A percentile compares a stretch with the other conserved stretches of the same genome.
Conservation (phyloP, 73 alveolate genomes). For the Paramecium octaurelia region DNA sequence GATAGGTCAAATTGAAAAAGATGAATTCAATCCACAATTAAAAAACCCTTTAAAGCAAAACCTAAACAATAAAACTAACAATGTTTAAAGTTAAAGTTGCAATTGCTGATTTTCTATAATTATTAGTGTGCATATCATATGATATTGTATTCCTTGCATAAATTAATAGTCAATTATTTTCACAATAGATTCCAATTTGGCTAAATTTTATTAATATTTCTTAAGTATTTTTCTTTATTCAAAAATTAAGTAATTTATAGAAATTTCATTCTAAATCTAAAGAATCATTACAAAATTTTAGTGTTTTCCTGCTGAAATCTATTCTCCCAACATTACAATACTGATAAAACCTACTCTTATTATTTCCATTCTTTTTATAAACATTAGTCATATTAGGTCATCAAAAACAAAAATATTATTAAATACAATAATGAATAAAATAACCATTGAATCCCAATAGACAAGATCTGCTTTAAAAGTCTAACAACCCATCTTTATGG, state of each 20-base stretch:
- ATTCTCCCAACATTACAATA: not conserved
- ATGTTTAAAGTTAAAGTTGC: not conserved
- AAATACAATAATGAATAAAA: not conserved
- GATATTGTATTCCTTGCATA: not conserved
- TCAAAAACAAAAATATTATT: not conserved
- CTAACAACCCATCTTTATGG: not conserved
- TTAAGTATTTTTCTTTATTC: not conserved
- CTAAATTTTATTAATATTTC: not conserved
- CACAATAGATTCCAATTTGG: too few species aligned
- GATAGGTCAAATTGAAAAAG: not conserved
- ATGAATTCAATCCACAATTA: not conserved
- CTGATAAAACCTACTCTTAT: not conserved
- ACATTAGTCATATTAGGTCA: not conserved
- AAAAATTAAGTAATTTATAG: not conserved
- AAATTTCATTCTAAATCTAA: not conserved
- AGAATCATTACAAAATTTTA: not conserved
- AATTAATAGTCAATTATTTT: not conserved
- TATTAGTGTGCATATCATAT: not conserved
- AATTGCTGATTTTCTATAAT: not conserved
- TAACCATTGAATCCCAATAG: not conserved
- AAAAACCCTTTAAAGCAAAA: not conserved
- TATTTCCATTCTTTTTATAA: not conserved
- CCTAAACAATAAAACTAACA: not conserved
- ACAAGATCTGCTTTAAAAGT: constrained; percentile 28
- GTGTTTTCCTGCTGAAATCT: not conserved